Evolutionary conservation across 192 early-diverging fungal species (phyloP).

Genomic region (Phycomyces nitens): DNA sequence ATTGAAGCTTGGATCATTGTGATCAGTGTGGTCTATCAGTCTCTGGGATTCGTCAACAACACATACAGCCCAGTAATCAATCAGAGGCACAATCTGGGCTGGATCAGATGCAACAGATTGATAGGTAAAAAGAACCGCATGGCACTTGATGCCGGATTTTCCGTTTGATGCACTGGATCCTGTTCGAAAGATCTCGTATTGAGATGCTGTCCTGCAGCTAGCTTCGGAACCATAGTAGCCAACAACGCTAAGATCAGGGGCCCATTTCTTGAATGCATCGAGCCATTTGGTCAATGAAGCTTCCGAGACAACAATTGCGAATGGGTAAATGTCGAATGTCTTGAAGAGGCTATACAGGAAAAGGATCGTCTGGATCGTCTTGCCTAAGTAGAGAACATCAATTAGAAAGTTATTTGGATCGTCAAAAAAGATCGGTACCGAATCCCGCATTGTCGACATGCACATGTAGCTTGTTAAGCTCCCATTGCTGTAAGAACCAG

Average conservation of each 20-base stretch:
- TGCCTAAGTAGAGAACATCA: conserved; percentile 32
- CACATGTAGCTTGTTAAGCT: conserved; percentile 51
- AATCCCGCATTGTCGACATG: conserved; percentile 77
- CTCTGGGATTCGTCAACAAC: conserved; percentile 78
- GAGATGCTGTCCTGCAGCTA: conserved; percentile 43
- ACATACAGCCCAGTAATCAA: conserved; percentile 57
- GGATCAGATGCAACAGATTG: conserved; percentile 49
- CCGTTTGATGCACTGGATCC: not conserved
- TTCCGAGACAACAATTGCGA: conserved; percentile 64
- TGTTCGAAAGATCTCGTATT: conserved; percentile 49
- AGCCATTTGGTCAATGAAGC: conserved; percentile 66
- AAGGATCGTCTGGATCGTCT: conserved; percentile 71
- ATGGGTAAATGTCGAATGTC: conserved; percentile 52
- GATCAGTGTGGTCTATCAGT: conserved; percentile 64
- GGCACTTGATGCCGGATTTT: conserved; percentile 47
- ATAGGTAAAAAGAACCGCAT: conserved; percentile 67
- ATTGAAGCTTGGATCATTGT: too few relatives aligned
- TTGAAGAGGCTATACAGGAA: conserved; percentile 49
- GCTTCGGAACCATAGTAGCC: conserved; percentile 48
- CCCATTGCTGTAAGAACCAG: conserved; percentile 70
- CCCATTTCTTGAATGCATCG: conserved; percentile 70
- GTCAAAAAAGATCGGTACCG: conserved; percentile 22
- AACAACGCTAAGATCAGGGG: conserved; percentile 55
- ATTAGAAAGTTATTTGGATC: too few relatives aligned
- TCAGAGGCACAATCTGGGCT: conserved; percentile 34